Evolutionary conservation across 768 basidiomycete species (phyloP), one percentile per base, ranked within the genome.

Genomic region (Hortiboletus campestris): DNA sequence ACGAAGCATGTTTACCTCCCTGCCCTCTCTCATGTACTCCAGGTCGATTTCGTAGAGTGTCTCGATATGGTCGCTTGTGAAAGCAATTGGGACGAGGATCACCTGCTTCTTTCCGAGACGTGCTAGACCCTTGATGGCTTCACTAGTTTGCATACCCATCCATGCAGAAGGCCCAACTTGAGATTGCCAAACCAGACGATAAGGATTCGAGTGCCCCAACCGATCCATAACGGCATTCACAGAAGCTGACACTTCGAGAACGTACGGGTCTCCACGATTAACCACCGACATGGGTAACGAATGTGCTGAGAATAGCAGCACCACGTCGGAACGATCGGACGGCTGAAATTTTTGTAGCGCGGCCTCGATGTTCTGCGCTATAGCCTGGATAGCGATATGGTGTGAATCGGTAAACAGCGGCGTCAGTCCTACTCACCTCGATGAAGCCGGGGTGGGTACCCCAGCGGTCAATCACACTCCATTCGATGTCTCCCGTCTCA

Each of bases 391-490:
- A 42, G 48, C 19, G 53, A 45, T 41, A 49, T 49, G 47, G 19
- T 45, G 35, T 56, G 45, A 49, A 50, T 19, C 44, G 36, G 35
- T 6, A 49, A 40, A 39, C 17, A 38, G 31, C 20, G 2, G 49
- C 3, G 8, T 8, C n/a, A 22, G 32, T 13, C 16, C n/a, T 19
- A 71, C 82, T 47, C 67, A 94, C 96, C 80, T 98, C 93, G 57
- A 99, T 82, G 65, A 98, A 90, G 5, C 97, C 97, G 6, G 88
- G 80, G 70, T 99, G 91, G 11, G 92, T 93, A 10, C 94, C 94
- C 97, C 97, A 99, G 28, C 97, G 83, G 75, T 99, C 97, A 67
- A 99, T 89, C 7, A 98, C 94, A 68, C 91, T 96, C 97, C 97
- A 99, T 65, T 93, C 83, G 22, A 99, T 80, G 62, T 78, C 77